phyloP scores from a whole-genome alignment of 2,329 filamentous ascomycete genomes.

The Ophidiomyces ophidiicola region DNA sequence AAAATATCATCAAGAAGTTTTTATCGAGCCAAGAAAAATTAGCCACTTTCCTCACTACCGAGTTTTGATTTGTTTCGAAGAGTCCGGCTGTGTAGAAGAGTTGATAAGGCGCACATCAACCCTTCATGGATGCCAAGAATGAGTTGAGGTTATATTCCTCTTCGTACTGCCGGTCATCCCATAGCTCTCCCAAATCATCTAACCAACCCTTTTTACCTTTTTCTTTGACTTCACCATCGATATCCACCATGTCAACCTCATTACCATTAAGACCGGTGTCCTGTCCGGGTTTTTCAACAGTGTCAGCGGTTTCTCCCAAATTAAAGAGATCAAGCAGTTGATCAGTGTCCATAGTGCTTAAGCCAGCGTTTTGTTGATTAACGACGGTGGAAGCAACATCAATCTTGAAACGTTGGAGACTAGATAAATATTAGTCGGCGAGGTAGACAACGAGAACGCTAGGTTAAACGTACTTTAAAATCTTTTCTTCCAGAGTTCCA shows the following conservation, averaged over 20 bases:
- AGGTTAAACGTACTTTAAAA: slow-evolving; percentile 53
- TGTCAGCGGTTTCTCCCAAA: slow-evolving; percentile 56
- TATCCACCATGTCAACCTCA: slow-evolving; percentile 70
- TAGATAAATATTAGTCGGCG: too few species aligned
- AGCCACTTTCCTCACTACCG: too few species aligned
- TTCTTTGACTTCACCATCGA: slow-evolving; percentile 81
- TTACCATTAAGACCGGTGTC: slow-evolving; percentile 47
- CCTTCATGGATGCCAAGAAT: slow-evolving; percentile 86
- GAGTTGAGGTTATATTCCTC: slow-evolving; percentile 95
- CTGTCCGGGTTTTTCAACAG: slow-evolving; percentile 50
- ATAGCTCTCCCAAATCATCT: slow-evolving; percentile 87
- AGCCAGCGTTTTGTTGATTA: slow-evolving; percentile 93
- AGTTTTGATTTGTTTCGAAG: too few species aligned
- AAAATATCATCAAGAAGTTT: too few species aligned
- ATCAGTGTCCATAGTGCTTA: slow-evolving; percentile 95
- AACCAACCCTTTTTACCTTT: slow-evolving; percentile 95
- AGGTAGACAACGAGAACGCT: not conserved
- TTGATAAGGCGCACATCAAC: too few species aligned
- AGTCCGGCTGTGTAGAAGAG: too few species aligned
- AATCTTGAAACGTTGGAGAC: slow-evolving; percentile 97
- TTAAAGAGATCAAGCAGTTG: slow-evolving; percentile 96
- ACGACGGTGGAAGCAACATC: slow-evolving; percentile 96
- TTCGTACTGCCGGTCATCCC: slow-evolving; percentile 96
- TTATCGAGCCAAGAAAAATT: too few species aligned
- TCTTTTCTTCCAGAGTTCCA: slow-evolving; percentile 96